A percentile compares a stretch with the other conserved stretches of the same genome.
Evolutionary conservation across 257 asterid genomes (phyloP).

Genomic region (Solanum peruvianum): DNA sequence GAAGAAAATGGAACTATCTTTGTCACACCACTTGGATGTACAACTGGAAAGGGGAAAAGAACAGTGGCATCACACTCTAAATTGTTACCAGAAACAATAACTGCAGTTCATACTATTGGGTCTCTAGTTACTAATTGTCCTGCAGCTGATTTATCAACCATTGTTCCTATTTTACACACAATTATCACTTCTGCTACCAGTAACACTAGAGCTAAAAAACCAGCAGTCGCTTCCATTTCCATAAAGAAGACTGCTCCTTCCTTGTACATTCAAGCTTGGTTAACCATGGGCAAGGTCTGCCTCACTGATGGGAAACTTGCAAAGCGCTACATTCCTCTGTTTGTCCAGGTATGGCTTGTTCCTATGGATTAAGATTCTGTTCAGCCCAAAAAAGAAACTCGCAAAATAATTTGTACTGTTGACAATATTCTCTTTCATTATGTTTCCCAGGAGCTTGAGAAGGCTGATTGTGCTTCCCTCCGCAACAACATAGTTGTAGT

Average conservation of each 20-base stretch:
- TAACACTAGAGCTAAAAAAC: constrained; percentile 35
- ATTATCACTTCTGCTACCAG: constrained; percentile 62
- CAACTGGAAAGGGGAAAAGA: constrained; percentile 19
- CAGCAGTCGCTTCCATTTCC: constrained; percentile 28
- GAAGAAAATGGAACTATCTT: constrained; percentile 22
- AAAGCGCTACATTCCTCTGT: constrained; percentile 85
- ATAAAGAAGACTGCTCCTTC: constrained; percentile 55
- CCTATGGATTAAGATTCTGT: background rate
- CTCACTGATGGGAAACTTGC: constrained; percentile 87
- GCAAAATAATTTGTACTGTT: background rate
- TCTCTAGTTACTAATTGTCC: constrained; percentile 65
- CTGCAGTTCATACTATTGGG: constrained; percentile 78
- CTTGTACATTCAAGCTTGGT: constrained; percentile 75
- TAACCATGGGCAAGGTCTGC: constrained; percentile 92
- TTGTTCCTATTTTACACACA: constrained; percentile 57
- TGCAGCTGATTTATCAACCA: constrained; percentile 42
- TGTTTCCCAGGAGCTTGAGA: constrained; percentile 71
- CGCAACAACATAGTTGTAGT: constrained; percentile 77
- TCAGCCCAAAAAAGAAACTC: background rate
- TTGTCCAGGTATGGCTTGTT: constrained; percentile 64
- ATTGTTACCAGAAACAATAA: constrained; percentile 31
- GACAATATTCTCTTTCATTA: background rate
- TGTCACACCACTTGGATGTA: constrained; percentile 42
- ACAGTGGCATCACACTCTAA: constrained; percentile 20
- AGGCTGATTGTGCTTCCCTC: constrained; percentile 70